Conservation (phyloP, 768 basidiomycete genomes). For the Boletellus ananiceps region DNA sequence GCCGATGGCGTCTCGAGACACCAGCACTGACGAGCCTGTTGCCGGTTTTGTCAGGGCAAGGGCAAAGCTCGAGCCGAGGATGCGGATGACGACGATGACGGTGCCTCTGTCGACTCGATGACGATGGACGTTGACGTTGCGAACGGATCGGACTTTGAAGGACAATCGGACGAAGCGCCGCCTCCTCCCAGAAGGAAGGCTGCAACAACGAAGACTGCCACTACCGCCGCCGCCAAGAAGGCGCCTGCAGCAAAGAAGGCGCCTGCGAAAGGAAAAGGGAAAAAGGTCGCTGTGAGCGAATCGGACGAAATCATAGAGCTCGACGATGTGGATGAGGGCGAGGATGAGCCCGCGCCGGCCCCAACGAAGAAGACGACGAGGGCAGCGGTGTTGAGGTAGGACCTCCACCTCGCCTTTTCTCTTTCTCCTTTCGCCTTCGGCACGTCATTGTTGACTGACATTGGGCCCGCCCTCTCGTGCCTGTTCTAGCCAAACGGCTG, state of each 20-base stretch:
- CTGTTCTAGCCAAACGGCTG: conserved; percentile 30
- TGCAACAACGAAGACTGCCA: conserved; percentile 25
- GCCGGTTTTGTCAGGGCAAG: conserved; percentile 42
- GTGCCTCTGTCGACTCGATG: conserved; percentile 62
- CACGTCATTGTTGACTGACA: conserved; percentile 12
- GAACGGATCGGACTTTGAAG: conserved; percentile 46
- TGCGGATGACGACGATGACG: conserved; percentile 49
- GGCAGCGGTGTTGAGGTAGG: conserved; percentile 60
- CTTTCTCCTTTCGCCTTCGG: too few relatives aligned
- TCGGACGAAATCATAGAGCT: conserved; percentile 52
- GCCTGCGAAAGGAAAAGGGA: conserved; percentile 49
- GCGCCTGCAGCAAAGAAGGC: conserved; percentile 43
- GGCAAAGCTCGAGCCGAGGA: conserved; percentile 46
- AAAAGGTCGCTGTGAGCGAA: conserved; percentile 49
- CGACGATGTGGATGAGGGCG: conserved; percentile 51
- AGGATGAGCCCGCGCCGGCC: conserved; percentile 42
- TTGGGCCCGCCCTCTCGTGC: not conserved
- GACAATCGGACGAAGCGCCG: conserved; percentile 37
- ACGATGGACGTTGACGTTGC: conserved; percentile 64
- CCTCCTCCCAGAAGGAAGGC: conserved; percentile 43
- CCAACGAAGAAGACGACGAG: conserved; percentile 56
- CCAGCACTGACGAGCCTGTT: not conserved
- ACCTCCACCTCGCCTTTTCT: too few relatives aligned
- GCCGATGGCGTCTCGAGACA: not conserved
- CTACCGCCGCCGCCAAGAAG: conserved; percentile 19